These are phyloP conservation scores for Ceratobasidium sp. DNA, from an alignment of 1,284 basidiomycete species.

Conservation along the genomic window DNA sequence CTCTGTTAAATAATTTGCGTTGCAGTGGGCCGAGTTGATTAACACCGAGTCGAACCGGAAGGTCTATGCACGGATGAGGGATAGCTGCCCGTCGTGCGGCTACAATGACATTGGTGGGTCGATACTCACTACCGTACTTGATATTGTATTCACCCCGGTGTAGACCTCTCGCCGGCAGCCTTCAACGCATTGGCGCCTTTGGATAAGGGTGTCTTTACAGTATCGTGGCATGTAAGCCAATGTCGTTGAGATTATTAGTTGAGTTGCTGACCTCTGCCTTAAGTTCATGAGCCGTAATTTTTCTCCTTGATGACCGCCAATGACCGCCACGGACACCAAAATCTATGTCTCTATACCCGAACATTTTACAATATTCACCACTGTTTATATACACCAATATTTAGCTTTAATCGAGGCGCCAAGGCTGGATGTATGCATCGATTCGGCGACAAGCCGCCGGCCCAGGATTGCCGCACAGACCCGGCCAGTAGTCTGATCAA, in stretches of 20 bases:
- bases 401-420: background rate
- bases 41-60: slow-evolving; percentile 25
- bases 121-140: background rate
- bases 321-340: background rate
- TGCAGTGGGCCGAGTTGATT: slow-evolving; percentile 18
- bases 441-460: no score
- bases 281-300: slow-evolving; percentile 38
- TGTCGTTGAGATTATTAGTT: background rate
- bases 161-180: slow-evolving; percentile 29
- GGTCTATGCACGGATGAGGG: slow-evolving; percentile 30
- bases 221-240: slow-evolving; percentile 34
- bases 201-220: slow-evolving; percentile 13
- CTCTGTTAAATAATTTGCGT: background rate
- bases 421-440: background rate
- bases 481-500: slow-evolving; percentile 5
- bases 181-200: slow-evolving; percentile 36
- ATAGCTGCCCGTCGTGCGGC: slow-evolving; percentile 36
- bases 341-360: background rate
- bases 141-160: background rate
- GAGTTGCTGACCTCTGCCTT: background rate
- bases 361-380: background rate
- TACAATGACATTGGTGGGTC: slow-evolving; percentile 21
- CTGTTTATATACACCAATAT: background rate
- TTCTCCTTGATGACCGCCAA: slow-evolving; percentile 7
- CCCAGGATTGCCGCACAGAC: background rate